Percentiles rank a stretch among this genome's conserved stretches.
Evolutionary conservation across 2,329 filamentous ascomycete species (phyloP).

Genomic region (Exophiala viscosa): DNA sequence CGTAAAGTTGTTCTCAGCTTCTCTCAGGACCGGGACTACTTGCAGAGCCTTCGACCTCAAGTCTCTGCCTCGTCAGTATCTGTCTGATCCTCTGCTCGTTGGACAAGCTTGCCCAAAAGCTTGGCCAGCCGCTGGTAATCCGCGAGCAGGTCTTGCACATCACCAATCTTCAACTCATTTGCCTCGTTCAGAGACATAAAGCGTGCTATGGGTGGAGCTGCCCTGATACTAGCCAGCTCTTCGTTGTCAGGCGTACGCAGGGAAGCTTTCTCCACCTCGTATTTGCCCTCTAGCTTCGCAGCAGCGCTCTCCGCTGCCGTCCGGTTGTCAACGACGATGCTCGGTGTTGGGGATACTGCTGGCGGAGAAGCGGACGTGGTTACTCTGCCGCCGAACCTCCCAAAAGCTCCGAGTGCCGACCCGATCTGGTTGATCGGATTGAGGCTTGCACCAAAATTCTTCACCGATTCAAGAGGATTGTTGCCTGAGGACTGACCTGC

Average conservation of each 20-base stretch:
- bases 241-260: conserved; percentile 49
- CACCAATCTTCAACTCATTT: conserved; percentile 66
- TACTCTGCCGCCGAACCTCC: conserved; percentile 35
- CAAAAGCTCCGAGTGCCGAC: conserved; percentile 61
- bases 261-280: conserved; percentile 9
- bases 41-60: conserved; percentile 2
- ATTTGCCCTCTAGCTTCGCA: conserved; percentile 54
- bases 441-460: conserved; percentile 72
- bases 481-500: conserved; percentile 31
- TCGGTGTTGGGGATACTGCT: conserved; percentile 37
- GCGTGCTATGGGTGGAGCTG: conserved; percentile 62
- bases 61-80: conserved; percentile 2
- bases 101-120: conserved; percentile 24
- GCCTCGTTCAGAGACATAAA: conserved; percentile 71
- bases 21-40: not conserved
- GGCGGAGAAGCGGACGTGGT: conserved; percentile 44
- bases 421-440: conserved; percentile 75
- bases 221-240: conserved; percentile 19
- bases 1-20: no score
- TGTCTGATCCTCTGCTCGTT: conserved; percentile 6
- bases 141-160: conserved; percentile 66
- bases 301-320: conserved; percentile 54
- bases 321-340: conserved; percentile 20
- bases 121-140: conserved; percentile 70
- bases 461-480: conserved; percentile 73